phyloP scores from a whole-genome alignment of 2,329 filamentous ascomycete species.

The Blastomyces percursus region DNA sequence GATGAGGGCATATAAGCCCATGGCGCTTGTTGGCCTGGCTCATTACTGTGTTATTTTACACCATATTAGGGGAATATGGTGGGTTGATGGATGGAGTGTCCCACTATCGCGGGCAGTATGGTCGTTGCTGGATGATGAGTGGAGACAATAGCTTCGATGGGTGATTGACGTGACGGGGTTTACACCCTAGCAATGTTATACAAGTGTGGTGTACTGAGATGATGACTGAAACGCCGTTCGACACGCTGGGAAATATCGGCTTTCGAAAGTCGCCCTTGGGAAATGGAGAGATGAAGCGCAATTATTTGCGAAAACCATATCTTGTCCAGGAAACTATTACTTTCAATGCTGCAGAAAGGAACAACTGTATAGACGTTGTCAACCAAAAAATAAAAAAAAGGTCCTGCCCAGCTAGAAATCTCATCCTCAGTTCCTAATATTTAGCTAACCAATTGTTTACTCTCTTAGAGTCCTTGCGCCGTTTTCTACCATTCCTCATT shows the following conservation, averaged over 20 bases:
- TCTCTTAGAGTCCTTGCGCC: background rate
- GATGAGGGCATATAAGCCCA: slow-evolving; percentile 27
- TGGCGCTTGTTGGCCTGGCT: slow-evolving; percentile 35
- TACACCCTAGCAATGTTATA: background rate
- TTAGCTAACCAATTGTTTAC: background rate
- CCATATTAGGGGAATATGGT: slow-evolving; percentile 54
- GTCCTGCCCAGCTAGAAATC: background rate
- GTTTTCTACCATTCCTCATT: background rate
- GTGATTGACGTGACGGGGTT: slow-evolving; percentile 26
- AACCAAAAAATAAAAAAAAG: background rate
- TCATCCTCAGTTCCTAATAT: background rate
- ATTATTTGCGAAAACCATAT: background rate
- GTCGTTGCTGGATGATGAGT: slow-evolving; percentile 19
- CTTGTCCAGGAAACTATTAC: background rate
- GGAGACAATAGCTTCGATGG: slow-evolving; percentile 24
- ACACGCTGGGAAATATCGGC: background rate
- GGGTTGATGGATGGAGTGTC: slow-evolving; percentile 55
- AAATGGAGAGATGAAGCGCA: background rate
- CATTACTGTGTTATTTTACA: slow-evolving; percentile 43
- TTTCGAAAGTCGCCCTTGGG: background rate
- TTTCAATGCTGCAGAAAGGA: background rate
- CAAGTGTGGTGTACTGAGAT: background rate
- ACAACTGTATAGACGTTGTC: background rate
- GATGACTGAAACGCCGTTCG: background rate
- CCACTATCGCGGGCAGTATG: slow-evolving; percentile 53